Conservation (phyloP, 805 yeast species). For the Saccharomycopsis sp. region DNA sequence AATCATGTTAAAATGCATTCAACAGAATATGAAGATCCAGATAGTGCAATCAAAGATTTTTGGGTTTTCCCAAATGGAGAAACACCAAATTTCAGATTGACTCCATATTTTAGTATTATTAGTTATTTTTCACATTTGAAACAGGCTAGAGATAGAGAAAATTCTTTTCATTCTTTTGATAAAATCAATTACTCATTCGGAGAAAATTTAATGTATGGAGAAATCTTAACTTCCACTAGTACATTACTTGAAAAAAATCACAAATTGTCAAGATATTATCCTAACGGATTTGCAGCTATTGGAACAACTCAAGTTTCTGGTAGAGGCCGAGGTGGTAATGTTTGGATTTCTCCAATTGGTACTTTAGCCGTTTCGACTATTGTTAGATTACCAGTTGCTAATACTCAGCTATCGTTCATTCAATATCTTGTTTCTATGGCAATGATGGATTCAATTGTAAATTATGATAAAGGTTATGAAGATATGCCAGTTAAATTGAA, state of each 20-base stretch:
- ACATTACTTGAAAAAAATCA: slow-evolving; percentile 68
- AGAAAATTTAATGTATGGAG: slow-evolving; percentile 60
- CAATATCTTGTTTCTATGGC: slow-evolving; percentile 85
- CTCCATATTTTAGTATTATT: slow-evolving; percentile 65
- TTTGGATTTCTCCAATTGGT: slow-evolving; percentile 93
- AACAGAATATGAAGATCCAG: slow-evolving; percentile 38
- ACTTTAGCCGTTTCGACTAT: slow-evolving; percentile 75
- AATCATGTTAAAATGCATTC: slow-evolving; percentile 22
- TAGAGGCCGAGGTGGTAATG: slow-evolving; percentile 88
- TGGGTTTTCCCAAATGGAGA: slow-evolving; percentile 32
- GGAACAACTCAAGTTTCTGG: slow-evolving; percentile 88
- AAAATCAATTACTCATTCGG: slow-evolving; percentile 37
- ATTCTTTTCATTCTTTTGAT: slow-evolving; percentile 20
- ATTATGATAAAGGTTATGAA: slow-evolving; percentile 56
- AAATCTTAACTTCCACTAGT: slow-evolving; percentile 83
- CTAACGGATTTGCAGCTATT: slow-evolving; percentile 54
- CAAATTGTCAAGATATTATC: slow-evolving; percentile 43
- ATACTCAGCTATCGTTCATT: slow-evolving; percentile 59
- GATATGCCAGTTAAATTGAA: slow-evolving; percentile 73
- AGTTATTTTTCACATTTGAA: slow-evolving; percentile 40
- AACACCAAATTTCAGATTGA: slow-evolving; percentile 39
- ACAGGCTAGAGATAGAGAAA: slow-evolving; percentile 24
- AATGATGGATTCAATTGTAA: slow-evolving; percentile 61
- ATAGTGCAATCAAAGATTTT: slow-evolving; percentile 45
- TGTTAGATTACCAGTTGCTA: slow-evolving; percentile 43